A percentile compares a stretch with the other conserved stretches of the same genome.
phyloP scores from a whole-genome alignment of 2,329 filamentous ascomycete species.

The Zasmidium citrigriseum region DNA sequence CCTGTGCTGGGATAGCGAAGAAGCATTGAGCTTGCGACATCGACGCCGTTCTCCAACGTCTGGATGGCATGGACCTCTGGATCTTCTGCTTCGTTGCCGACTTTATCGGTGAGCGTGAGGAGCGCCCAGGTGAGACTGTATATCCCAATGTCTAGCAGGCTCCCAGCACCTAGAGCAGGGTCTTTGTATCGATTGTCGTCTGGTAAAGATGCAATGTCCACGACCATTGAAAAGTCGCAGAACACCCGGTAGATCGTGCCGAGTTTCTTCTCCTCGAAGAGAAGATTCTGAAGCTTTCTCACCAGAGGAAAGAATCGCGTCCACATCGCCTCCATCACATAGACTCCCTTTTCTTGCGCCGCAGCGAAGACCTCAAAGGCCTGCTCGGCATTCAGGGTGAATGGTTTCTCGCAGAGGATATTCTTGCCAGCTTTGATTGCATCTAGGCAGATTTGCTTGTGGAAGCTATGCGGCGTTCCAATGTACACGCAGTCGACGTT shows the following conservation, averaged over 20 bases:
- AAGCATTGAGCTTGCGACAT: constrained; percentile 40
- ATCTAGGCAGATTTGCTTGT: constrained; percentile 46
- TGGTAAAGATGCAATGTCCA: constrained; percentile 36
- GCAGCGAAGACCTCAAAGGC: constrained; percentile 43
- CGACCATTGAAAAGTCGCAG: constrained; percentile 44
- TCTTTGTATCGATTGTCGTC: constrained; percentile 34
- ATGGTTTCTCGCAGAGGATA: constrained; percentile 51
- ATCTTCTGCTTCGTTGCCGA: constrained; percentile 31
- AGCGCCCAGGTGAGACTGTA: constrained; percentile 47
- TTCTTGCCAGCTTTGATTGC: constrained; percentile 48
- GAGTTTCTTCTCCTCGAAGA: constrained; percentile 44
- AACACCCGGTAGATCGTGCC: constrained; percentile 43
- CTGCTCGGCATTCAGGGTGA: constrained; percentile 44
- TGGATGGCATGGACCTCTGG: constrained; percentile 44
- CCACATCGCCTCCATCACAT: constrained; percentile 52
- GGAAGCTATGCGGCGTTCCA: constrained; percentile 49
- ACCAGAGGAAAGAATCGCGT: constrained; percentile 46
- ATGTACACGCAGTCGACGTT: constrained; percentile 51
- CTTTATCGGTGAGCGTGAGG: constrained; percentile 37
- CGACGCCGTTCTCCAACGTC: constrained; percentile 36
- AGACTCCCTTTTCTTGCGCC: constrained; percentile 44
- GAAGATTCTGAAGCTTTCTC: constrained; percentile 35
- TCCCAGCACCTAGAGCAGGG: constrained; percentile 44
- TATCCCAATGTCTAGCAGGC: constrained; percentile 48
- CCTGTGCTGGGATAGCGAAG: constrained; percentile 43